phyloP scores from a whole-genome alignment of 257 asterid genomes.

The Nicotiana undulata region DNA sequence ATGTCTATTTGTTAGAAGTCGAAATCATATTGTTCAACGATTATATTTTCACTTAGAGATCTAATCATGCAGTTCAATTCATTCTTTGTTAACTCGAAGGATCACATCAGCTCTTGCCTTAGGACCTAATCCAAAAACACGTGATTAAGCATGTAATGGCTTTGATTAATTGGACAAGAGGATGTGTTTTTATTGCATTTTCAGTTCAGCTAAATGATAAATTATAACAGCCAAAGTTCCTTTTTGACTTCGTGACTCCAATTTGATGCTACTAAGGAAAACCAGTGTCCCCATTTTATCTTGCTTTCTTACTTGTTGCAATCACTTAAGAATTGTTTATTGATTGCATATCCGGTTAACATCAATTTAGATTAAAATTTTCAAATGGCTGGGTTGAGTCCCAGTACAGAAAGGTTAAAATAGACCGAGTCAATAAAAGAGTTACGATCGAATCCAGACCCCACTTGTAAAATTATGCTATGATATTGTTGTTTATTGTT shows the following conservation, averaged over 20 bases:
- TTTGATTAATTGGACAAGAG: constrained; percentile 6
- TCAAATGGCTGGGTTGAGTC: too few relatives aligned
- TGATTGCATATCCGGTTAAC: too few relatives aligned
- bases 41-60: background rate
- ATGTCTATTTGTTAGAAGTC: background rate
- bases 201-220: constrained; percentile 9
- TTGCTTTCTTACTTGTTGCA: background rate
- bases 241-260: constrained; percentile 10
- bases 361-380: too few relatives aligned
- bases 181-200: constrained; percentile 1
- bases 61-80: background rate
- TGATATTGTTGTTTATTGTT: too few relatives aligned
- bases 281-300: background rate
- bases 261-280: constrained; percentile 14
- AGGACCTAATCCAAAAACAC: background rate
- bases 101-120: too few relatives aligned
- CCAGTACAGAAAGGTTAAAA: too few relatives aligned
- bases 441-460: background rate
- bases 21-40: background rate
- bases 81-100: background rate
- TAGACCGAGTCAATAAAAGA: background rate
- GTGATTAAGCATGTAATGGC: constrained; percentile 16
- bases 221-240: constrained; percentile 12
- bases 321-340: background rate
- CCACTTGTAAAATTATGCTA: too few relatives aligned